Evolutionary conservation across 2,329 filamentous ascomycete species (phyloP).

Genomic region (Pezicula carpinea): DNA sequence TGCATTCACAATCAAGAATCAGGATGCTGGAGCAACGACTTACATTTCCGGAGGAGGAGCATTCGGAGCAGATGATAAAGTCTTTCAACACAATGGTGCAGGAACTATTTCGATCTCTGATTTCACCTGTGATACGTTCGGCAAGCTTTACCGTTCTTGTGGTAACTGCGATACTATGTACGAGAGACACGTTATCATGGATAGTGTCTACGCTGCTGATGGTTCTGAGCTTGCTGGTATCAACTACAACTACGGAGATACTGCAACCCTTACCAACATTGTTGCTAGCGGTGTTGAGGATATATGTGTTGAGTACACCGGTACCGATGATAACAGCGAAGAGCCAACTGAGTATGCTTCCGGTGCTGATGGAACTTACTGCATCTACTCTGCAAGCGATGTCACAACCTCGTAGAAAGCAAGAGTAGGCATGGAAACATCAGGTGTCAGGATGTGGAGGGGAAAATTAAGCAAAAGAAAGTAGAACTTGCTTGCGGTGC

Average conservation of each 20-base stretch:
- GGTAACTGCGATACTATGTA: slow-evolving; percentile 39
- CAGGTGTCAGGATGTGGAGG: too few species aligned
- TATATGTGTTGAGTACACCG: slow-evolving; percentile 28
- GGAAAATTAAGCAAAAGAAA: too few species aligned
- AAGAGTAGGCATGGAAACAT: too few species aligned
- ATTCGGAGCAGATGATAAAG: slow-evolving; percentile 36
- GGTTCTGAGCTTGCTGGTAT: slow-evolving; percentile 33
- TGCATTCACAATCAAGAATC: slow-evolving; percentile 20
- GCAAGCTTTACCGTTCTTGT: slow-evolving; percentile 46
- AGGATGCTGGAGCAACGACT: slow-evolving; percentile 30
- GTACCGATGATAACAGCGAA: slow-evolving; percentile 29
- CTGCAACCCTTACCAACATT: slow-evolving; percentile 37
- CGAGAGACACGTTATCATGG: slow-evolving; percentile 30
- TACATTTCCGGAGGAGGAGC: slow-evolving; percentile 39
- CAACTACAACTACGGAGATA: slow-evolving; percentile 48
- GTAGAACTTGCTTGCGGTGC: too few species aligned
- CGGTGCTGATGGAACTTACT: slow-evolving; percentile 32
- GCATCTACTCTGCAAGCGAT: slow-evolving; percentile 16
- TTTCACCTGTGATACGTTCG: slow-evolving; percentile 39
- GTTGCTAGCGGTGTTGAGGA: slow-evolving; percentile 17
- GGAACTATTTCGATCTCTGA: slow-evolving; percentile 29
- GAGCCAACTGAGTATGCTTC: slow-evolving; percentile 35
- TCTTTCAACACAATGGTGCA: slow-evolving; percentile 36
- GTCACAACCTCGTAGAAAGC: not conserved
- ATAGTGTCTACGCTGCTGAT: slow-evolving; percentile 36